Conservation (phyloP, 345 rosid genomes). For the Eucalyptus tenuipes region DNA sequence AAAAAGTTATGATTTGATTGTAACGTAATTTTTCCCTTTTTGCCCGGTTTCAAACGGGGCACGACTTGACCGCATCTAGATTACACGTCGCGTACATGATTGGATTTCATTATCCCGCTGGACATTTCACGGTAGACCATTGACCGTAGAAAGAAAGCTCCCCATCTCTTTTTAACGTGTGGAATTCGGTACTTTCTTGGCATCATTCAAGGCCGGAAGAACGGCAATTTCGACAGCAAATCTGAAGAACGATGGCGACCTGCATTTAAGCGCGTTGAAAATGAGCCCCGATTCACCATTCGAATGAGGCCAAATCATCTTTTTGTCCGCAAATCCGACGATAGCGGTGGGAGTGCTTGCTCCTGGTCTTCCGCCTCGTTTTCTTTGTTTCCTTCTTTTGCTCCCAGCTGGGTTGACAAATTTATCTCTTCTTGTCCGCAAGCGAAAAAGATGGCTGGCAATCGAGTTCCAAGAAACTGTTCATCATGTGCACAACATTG, state of each 20-base stretch:
- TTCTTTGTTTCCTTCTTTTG: not conserved
- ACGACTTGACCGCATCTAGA: not conserved
- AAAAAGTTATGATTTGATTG: not conserved
- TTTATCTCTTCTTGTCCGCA: not conserved
- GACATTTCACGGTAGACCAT: not conserved
- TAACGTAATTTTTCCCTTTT: not conserved
- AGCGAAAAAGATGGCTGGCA: not conserved
- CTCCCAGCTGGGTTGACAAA: not conserved
- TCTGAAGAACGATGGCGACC: not conserved
- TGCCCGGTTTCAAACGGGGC: not conserved
- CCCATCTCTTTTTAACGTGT: not conserved
- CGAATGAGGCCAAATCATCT: not conserved
- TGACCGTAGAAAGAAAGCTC: not conserved
- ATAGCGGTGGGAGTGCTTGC: not conserved
- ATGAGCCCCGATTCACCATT: not conserved
- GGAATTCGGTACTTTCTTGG: not conserved
- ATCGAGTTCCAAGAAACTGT: not conserved
- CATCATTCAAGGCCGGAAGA: not conserved
- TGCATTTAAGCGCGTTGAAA: not conserved
- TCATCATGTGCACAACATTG: not conserved
- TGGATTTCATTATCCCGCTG: not conserved
- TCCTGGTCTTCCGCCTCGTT: not conserved
- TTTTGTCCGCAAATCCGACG: not conserved
- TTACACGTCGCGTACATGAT: not conserved
- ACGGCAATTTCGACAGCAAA: not conserved